Evolutionary conservation across 192 early-diverging fungal species (phyloP).

Genomic region (Backusella morwellensis): DNA sequence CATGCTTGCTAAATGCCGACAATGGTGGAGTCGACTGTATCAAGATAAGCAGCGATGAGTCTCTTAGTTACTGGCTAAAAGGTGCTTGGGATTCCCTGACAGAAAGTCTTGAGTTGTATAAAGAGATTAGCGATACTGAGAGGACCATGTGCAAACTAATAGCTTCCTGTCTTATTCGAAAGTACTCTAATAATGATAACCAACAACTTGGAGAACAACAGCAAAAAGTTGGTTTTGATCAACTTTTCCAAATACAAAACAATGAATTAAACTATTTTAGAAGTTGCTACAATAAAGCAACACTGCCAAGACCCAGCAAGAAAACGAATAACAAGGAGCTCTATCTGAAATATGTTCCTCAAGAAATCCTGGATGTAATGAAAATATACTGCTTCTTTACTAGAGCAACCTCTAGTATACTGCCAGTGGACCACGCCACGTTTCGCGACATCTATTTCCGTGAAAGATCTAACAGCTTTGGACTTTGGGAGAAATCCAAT

Average conservation of each 20-base stretch:
- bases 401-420: not conserved
- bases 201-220: not conserved
- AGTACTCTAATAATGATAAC: not conserved
- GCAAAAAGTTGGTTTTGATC: not conserved
- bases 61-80: not conserved
- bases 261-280: slow-evolving; percentile 23
- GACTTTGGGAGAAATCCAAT: slow-evolving; percentile 57
- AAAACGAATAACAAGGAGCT: not conserved
- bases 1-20: not conserved
- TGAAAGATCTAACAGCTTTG: slow-evolving; percentile 71
- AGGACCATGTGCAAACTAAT: slow-evolving; percentile 24
- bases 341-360: slow-evolving; percentile 3
- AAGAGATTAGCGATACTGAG: slow-evolving; percentile 1
- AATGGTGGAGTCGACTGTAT: not conserved
- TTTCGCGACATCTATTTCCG: slow-evolving; percentile 58
- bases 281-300: not conserved
- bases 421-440: slow-evolving; percentile 30
- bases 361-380: slow-evolving; percentile 11
- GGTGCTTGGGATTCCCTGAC: slow-evolving; percentile 11
- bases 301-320: not conserved
- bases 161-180: slow-evolving; percentile 20
- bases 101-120: not conserved
- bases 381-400: slow-evolving; percentile 12
- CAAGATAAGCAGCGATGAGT: slow-evolving; percentile 1
- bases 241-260: slow-evolving; percentile 18